phyloP scores from a whole-genome alignment of 352 stramenopile species.

The Phytopythium mirpurense region DNA sequence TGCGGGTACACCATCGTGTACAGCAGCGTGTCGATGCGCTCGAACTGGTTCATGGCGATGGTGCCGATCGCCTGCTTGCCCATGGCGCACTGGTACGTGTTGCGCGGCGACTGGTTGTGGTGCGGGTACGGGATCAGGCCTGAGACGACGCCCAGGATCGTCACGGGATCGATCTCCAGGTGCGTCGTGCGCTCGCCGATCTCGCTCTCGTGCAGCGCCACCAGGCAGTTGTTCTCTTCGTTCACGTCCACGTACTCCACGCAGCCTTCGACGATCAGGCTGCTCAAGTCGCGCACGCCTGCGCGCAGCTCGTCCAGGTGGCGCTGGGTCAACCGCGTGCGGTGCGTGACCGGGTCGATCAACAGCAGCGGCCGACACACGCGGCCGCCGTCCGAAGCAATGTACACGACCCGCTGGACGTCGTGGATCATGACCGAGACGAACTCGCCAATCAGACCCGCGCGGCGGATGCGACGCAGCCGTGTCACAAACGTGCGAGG shows the following conservation, averaged over 20 bases:
- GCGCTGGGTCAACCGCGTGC: constrained; percentile 91
- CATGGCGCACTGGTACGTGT: constrained; percentile 99
- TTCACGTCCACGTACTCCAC: constrained; percentile 99
- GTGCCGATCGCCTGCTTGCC: constrained; percentile 99
- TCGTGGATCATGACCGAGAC: constrained; percentile 99
- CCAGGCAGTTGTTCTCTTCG: constrained; percentile 99
- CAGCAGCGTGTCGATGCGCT: constrained; percentile 97
- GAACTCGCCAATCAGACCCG: constrained; percentile 93
- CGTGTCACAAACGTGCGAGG: constrained; percentile 89
- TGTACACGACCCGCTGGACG: constrained; percentile 96
- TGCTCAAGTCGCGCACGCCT: constrained; percentile 70
- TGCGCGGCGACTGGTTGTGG: constrained; percentile 98
- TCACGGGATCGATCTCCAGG: constrained; percentile 99
- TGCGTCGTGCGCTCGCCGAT: constrained; percentile 94
- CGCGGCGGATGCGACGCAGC: constrained; percentile 76
- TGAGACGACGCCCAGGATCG: constrained; percentile 97
- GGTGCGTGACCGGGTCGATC: constrained; percentile 85
- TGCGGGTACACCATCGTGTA: constrained; percentile 99
- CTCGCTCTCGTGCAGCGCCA: constrained; percentile 93
- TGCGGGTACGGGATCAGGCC: constrained; percentile 99
- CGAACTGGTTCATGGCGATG: constrained; percentile 99
- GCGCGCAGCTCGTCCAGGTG: constrained; percentile 92
- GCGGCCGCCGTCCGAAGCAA: constrained; percentile 97
- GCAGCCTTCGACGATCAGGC: constrained; percentile 91
- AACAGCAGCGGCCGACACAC: constrained; percentile 98